A percentile compares a stretch with the other conserved stretches of the same genome.
These are phyloP conservation scores for Rhododendron mucronatum DNA, from an alignment of 148 eudicot species.

Conservation along the genomic window DNA sequence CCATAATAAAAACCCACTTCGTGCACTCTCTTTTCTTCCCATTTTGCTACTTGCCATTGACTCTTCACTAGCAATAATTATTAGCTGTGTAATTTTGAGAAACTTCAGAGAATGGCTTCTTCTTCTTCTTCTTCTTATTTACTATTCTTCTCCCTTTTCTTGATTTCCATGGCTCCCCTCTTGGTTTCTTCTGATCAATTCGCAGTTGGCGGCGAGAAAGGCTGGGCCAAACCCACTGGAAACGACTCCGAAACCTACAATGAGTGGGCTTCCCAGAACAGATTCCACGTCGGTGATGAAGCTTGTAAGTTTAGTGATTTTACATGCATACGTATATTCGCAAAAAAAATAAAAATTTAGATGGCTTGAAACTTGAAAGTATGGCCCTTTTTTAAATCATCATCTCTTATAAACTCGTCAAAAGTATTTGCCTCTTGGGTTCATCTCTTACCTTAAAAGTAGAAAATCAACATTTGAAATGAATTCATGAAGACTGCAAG, in stretches of 20 bases:
- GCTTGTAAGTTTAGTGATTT: not conserved
- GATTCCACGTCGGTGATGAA: constrained; percentile 19
- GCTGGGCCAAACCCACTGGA: constrained; percentile 12
- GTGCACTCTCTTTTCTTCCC: not conserved
- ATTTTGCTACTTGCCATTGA: not conserved
- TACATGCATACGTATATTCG: not conserved
- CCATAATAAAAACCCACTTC: not conserved
- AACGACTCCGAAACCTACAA: constrained; percentile 10
- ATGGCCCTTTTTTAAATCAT: not conserved
- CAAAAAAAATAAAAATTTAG: too few relatives aligned
- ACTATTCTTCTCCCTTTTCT: not conserved
- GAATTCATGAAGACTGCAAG: not conserved
- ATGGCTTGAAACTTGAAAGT: not conserved
- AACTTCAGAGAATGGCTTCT: not conserved
- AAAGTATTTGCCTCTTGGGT: not conserved
- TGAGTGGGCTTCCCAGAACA: constrained; percentile 16
- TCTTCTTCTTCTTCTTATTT: not conserved
- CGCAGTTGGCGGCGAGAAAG: constrained; percentile 11
- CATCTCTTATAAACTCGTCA: not conserved
- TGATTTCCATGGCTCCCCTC: not conserved
- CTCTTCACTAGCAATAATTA: not conserved
- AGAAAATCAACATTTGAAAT: not conserved
- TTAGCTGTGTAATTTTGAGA: not conserved
- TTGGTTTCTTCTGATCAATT: not conserved
- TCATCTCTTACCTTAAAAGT: not conserved